A percentile compares a stretch with the other conserved stretches of the same genome.
These are phyloP conservation scores for Saturnispora bothae DNA, from an alignment of 805 yeast genomes.

Conservation along the genomic window DNA sequence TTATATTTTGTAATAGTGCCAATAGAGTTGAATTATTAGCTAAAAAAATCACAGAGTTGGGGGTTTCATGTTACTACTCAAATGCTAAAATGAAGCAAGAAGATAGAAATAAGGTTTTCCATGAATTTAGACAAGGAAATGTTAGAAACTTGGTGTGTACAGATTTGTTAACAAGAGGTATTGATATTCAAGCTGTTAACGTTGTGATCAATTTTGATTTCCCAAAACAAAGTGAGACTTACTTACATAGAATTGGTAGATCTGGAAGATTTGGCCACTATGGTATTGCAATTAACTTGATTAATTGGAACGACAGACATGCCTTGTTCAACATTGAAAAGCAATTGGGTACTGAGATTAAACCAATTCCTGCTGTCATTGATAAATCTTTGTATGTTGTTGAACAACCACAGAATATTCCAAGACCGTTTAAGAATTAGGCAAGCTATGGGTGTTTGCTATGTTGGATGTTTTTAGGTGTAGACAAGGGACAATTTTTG, in stretches of 20 bases:
- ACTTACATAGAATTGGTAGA: conserved; percentile 96
- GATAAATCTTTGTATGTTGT: conserved; percentile 86
- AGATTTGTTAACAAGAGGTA: conserved; percentile 93
- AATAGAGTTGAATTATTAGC: conserved; percentile 93
- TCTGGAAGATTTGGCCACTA: conserved; percentile 98
- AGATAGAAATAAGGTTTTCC: conserved; percentile 96
- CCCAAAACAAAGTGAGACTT: conserved; percentile 97
- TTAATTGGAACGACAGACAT: conserved; percentile 94
- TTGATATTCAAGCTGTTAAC: conserved; percentile 97
- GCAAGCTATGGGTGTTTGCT: too few species aligned
- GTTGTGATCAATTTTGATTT: conserved; percentile 97
- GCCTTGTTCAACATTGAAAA: conserved; percentile 91
- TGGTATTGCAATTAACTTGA: conserved; percentile 93
- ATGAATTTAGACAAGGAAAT: conserved; percentile 96
- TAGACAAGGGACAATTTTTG: too few species aligned
- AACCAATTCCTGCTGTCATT: conserved; percentile 90
- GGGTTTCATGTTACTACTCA: conserved; percentile 92
- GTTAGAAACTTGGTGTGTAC: conserved; percentile 96
- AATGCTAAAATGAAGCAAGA: conserved; percentile 97
- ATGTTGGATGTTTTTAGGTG: too few species aligned
- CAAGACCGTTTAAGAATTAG: conserved; percentile 65
- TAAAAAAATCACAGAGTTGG: conserved; percentile 90
- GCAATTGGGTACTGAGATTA: conserved; percentile 94
- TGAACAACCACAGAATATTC: conserved; percentile 62
- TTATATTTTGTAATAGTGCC: conserved; percentile 94